Evolutionary conservation across 2,329 filamentous ascomycete genomes (phyloP), one percentile per base, ranked within the genome.

Genomic region (Colletotrichum eremochloae): DNA sequence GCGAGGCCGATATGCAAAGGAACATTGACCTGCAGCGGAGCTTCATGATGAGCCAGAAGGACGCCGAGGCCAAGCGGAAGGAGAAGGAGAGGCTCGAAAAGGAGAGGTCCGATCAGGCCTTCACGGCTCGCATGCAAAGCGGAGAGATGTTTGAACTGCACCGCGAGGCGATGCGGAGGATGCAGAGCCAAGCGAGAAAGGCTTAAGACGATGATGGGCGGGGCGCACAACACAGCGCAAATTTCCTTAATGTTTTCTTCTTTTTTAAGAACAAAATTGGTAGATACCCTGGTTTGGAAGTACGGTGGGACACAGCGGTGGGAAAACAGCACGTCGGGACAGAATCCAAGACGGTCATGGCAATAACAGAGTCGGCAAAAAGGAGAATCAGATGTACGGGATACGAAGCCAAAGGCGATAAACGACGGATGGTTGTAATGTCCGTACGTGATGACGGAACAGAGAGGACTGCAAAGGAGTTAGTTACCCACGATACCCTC

Each of bases 111-210:
- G 90, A 93, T 18, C 88, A 88, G 62, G 86, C 87, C 48, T 91
- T 94, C 76, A 92, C 94, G 75, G 90, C 92, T 80, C 87, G 90
- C 75, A 96, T 97, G 93, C 87, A 94, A 66, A 90, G 89, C 20
- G 91, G 92, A 0, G 90, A 93, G 74, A 88, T 97, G 84, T 85
- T 93, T 63, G 92, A 93, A 57, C 87, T 91, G 31, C 95, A 98
- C 80, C 88, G 92, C 29, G 92, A 95, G 74, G 93, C 92, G 1
- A 88, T 98, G 88, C 87, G 93, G 74, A 91, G 87, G 80, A 93
- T 98, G 91, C 95, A 97, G 77, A 82, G 81, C 46, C 76, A 79
- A 33, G 83, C 84, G 1, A 84, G 80, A 75, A 78, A 84, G 29
- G 42, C 56, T 20, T 74, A 24, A 72, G 60, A 48, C 6, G 38